Percentiles rank a stretch among this genome's conserved stretches.
Conservation (phyloP, 176 grass and related monocot genomes). For the Areca catechu region DNA sequence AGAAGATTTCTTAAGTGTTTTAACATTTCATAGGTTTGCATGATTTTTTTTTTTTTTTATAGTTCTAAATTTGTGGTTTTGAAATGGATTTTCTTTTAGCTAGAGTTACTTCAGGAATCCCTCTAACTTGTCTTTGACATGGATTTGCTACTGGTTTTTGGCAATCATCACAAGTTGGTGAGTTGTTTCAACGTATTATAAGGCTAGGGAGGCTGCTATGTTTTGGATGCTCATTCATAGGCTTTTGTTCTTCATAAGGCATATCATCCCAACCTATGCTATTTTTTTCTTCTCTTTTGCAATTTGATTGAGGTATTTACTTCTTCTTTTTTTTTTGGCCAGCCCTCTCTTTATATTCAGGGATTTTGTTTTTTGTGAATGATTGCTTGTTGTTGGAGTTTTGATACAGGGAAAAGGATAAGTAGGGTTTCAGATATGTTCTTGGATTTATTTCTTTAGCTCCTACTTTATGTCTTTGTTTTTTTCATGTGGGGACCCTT, state of each 20-base stretch:
- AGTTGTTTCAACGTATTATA: too few species aligned
- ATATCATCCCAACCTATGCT: too few species aligned
- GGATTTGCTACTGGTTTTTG: too few species aligned
- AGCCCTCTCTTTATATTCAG: not conserved
- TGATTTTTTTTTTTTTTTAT: too few species aligned
- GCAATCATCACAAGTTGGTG: too few species aligned
- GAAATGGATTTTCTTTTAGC: too few species aligned
- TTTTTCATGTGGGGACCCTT: slow-evolving; percentile 3
- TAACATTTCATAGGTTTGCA: too few species aligned
- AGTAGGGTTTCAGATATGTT: not conserved
- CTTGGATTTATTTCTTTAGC: slow-evolving; percentile 1
- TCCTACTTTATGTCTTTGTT: slow-evolving; percentile 10
- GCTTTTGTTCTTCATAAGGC: too few species aligned
- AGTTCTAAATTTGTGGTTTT: too few species aligned
- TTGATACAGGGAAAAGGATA: slow-evolving; percentile 3
- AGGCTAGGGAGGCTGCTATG: not conserved
- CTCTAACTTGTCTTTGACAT: too few species aligned
- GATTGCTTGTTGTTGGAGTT: slow-evolving; percentile 9
- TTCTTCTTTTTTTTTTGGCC: not conserved
- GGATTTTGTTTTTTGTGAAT: slow-evolving; percentile 7
- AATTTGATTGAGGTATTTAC: not conserved
- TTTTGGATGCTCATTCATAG: not conserved
- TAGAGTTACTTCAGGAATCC: too few species aligned
- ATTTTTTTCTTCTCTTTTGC: not conserved
- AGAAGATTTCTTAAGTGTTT: too few species aligned